Evolutionary conservation across 2,329 filamentous ascomycete species (phyloP).

Genomic region (Sarocladium brachiariae): DNA sequence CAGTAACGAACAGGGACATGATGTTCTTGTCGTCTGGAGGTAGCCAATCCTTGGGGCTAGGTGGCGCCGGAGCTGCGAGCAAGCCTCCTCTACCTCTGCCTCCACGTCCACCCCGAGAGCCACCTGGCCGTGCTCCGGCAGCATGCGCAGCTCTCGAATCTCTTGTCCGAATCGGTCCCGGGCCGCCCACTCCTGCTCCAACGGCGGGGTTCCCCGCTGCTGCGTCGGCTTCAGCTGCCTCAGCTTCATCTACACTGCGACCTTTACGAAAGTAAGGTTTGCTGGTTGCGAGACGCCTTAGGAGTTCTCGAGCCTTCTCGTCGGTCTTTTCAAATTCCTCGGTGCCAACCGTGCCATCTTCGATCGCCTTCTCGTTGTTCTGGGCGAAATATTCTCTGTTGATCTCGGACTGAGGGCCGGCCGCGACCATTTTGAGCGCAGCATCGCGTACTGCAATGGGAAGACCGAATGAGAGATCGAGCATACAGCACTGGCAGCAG

Average conservation of each 20-base stretch:
- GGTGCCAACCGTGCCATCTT: conserved; percentile 76
- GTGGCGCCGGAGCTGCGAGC: conserved; percentile 67
- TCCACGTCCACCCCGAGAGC: conserved; percentile 38
- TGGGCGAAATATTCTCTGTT: conserved; percentile 98
- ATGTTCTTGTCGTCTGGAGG: conserved; percentile 81
- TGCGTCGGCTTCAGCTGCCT: conserved; percentile 25
- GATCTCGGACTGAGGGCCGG: conserved; percentile 83
- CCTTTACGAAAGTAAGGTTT: conserved; percentile 95
- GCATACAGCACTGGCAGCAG: conserved; percentile 98
- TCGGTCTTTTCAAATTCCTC: conserved; percentile 97
- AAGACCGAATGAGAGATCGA: conserved; percentile 91
- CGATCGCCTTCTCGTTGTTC: conserved; percentile 91
- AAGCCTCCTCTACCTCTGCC: conserved; percentile 49
- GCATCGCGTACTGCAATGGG: conserved; percentile 94
- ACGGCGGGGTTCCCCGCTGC: conserved; percentile 40
- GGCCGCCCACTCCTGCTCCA: conserved; percentile 53
- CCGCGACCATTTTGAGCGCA: conserved; percentile 94
- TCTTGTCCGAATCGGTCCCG: conserved; percentile 73
- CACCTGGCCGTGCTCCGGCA: conserved; percentile 40
- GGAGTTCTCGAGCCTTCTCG: conserved; percentile 85
- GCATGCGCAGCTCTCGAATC: conserved; percentile 49
- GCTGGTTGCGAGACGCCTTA: conserved; percentile 78
- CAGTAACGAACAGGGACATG: conserved; percentile 89
- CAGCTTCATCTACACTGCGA: conserved; percentile 58
- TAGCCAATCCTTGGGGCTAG: conserved; percentile 75